These are phyloP conservation scores for Nepenthes alata DNA, from an alignment of 179 eudicot species.

Conservation along the genomic window DNA sequence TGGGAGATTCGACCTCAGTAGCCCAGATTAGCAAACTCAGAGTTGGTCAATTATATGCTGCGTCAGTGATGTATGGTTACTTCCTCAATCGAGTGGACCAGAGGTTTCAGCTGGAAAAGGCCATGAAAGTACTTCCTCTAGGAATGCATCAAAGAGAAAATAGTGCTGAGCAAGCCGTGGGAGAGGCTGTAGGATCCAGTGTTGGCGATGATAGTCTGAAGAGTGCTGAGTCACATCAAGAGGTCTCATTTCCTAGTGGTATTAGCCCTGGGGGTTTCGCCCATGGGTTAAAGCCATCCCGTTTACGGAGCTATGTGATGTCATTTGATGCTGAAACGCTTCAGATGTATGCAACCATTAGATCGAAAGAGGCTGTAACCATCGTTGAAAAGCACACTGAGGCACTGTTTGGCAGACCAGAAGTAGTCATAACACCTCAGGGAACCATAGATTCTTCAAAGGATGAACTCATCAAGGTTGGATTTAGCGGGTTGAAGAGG, in stretches of 20 bases:
- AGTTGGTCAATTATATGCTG: constrained; percentile 97
- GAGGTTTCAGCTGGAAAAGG: constrained; percentile 85
- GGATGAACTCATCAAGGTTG: constrained; percentile 63
- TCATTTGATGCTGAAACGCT: constrained; percentile 78
- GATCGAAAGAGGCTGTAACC: constrained; percentile 68
- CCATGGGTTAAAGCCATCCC: constrained; percentile 42
- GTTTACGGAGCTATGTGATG: constrained; percentile 75
- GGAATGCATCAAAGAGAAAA: constrained; percentile 25
- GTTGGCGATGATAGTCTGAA: constrained; percentile 10
- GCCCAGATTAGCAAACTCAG: constrained; percentile 81
- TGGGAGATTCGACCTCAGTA: constrained; percentile 49
- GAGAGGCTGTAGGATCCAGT: constrained; percentile 17
- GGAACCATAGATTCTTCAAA: constrained; percentile 70
- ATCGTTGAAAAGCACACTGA: constrained; percentile 89
- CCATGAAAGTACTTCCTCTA: constrained; percentile 65
- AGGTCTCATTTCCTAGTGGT: constrained; percentile 44
- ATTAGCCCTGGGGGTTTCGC: constrained; percentile 39
- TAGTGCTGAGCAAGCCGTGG: constrained; percentile 14
- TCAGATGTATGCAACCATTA: constrained; percentile 56
- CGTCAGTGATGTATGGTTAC: constrained; percentile 93
- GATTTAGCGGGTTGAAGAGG: constrained; percentile 68
- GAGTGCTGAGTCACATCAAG: constrained; percentile 32
- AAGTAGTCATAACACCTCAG: constrained; percentile 55
- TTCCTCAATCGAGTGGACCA: constrained; percentile 86
- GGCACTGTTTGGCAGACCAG: constrained; percentile 89